phyloP scores from a whole-genome alignment of 495 filamentous ascomycete genomes.

The Staphylotrichum tortipilum region DNA sequence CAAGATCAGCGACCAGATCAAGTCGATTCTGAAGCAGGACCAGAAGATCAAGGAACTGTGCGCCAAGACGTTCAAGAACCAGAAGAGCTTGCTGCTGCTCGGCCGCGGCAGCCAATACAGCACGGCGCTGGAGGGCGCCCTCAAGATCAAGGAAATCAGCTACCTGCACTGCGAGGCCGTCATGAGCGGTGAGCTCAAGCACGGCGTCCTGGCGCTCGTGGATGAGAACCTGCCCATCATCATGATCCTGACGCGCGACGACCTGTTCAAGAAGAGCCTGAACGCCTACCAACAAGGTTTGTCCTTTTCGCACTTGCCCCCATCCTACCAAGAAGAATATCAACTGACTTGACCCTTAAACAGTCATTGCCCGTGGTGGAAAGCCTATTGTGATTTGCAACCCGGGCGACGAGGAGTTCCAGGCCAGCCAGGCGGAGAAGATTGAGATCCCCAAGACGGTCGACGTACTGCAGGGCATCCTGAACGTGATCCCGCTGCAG shows the following conservation, averaged over 20 bases:
- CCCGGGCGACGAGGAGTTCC: conserved; percentile 79
- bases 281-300: conserved; percentile 97
- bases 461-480: conserved; percentile 86
- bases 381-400: conserved; percentile 99
- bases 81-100: conserved; percentile 88
- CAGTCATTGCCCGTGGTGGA: conserved; percentile 85
- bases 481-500: conserved; percentile 97
- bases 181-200: conserved; percentile 98
- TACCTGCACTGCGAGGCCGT: conserved; percentile 99
- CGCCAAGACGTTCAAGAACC: conserved; percentile 83
- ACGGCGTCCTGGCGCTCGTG: conserved; percentile 92
- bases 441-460: conserved; percentile 96
- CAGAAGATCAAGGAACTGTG: conserved; percentile 90
- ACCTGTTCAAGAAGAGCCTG: conserved; percentile 91
- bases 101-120: conserved; percentile 94
- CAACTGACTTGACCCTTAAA: conserved; percentile 11
- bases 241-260: conserved; percentile 96
- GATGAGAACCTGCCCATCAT: conserved; percentile 98
- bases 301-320: conserved; percentile 22
- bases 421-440: conserved; percentile 77
- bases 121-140: conserved; percentile 92
- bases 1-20: conserved; percentile 84
- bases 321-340: neutral
- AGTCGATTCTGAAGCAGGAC: conserved; percentile 79
- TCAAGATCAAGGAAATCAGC: conserved; percentile 99